Conservation (phyloP, 768 basidiomycete species). For the Dictyophora rubrovolvata region DNA sequence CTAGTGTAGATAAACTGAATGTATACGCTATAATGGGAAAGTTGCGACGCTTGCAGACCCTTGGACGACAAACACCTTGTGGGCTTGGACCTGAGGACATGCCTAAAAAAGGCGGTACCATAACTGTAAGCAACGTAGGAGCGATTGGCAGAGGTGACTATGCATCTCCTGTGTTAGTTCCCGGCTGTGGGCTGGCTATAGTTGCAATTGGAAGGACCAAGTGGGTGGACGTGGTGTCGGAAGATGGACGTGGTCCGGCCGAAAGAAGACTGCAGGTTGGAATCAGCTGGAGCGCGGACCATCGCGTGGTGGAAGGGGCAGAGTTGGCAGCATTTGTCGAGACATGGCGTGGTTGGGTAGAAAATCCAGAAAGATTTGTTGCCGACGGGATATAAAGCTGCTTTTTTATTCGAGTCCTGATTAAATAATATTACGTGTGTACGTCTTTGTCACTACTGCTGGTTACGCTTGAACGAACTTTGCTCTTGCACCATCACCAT, state of each 20-base stretch:
- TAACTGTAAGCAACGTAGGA: slow-evolving; percentile 77
- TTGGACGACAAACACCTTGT: slow-evolving; percentile 59
- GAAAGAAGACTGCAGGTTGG: slow-evolving; percentile 48
- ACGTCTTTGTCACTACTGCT: neutral
- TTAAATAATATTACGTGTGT: neutral
- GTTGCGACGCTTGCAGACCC: slow-evolving; percentile 48
- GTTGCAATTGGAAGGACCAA: slow-evolving; percentile 71
- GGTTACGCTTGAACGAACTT: neutral
- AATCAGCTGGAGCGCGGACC: slow-evolving; percentile 80
- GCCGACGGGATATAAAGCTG: slow-evolving; percentile 32
- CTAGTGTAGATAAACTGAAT: slow-evolving; percentile 39
- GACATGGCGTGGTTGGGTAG: slow-evolving; percentile 72
- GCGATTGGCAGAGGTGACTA: slow-evolving; percentile 63
- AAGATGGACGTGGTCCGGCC: slow-evolving; percentile 35
- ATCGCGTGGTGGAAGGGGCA: slow-evolving; percentile 80
- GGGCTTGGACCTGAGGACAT: slow-evolving; percentile 58
- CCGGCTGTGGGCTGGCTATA: slow-evolving; percentile 78
- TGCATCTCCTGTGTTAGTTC: slow-evolving; percentile 68
- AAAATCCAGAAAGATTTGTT: slow-evolving; percentile 60
- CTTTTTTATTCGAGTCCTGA: neutral
- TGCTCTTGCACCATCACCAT: neutral
- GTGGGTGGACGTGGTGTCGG: slow-evolving; percentile 49
- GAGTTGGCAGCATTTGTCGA: slow-evolving; percentile 86
- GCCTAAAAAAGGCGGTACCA: slow-evolving; percentile 65
- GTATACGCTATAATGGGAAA: slow-evolving; percentile 53